These are phyloP conservation scores for Claviceps maximensis DNA, from an alignment of 2,329 filamentous ascomycete species.

Conservation along the genomic window DNA sequence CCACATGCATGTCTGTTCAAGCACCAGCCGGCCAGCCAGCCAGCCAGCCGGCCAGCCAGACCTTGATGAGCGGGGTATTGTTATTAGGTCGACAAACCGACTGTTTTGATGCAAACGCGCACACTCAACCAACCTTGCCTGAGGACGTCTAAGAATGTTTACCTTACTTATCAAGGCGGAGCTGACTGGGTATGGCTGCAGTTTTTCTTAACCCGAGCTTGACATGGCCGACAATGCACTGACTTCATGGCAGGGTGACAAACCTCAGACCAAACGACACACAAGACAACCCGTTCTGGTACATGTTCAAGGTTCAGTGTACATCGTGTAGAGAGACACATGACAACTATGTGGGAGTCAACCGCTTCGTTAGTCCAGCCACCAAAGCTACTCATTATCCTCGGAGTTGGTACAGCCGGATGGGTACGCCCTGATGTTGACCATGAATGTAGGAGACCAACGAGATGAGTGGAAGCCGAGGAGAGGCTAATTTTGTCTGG, in stretches of 20 bases:
- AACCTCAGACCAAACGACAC: constrained; percentile 78
- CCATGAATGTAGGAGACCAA: constrained; percentile 55
- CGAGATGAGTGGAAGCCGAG: constrained; percentile 82
- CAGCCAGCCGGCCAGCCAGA: not conserved
- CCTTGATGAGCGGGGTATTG: not conserved
- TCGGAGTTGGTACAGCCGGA: not conserved
- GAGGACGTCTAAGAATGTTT: constrained; percentile 37
- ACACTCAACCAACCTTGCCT: not conserved
- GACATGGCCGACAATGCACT: not conserved
- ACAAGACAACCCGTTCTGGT: constrained; percentile 75
- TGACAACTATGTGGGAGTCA: constrained; percentile 74
- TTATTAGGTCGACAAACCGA: not conserved
- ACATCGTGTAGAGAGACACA: constrained; percentile 93
- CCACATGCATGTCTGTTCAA: too few relatives aligned
- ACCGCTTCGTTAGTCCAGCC: constrained; percentile 59
- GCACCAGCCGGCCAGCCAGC: too few relatives aligned
- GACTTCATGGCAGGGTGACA: constrained; percentile 53
- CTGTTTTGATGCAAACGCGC: not conserved
- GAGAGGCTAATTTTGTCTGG: constrained; percentile 99
- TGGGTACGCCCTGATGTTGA: constrained; percentile 1
- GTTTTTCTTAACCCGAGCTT: not conserved
- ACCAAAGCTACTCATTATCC: not conserved
- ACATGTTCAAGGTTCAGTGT: constrained; percentile 96
- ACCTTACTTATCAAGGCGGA: constrained; percentile 55
- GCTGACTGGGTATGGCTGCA: constrained; percentile 45